These are phyloP conservation scores for Xerocomellus dryophilus DNA, from an alignment of 768 basidiomycete genomes.

Conservation along the genomic window DNA sequence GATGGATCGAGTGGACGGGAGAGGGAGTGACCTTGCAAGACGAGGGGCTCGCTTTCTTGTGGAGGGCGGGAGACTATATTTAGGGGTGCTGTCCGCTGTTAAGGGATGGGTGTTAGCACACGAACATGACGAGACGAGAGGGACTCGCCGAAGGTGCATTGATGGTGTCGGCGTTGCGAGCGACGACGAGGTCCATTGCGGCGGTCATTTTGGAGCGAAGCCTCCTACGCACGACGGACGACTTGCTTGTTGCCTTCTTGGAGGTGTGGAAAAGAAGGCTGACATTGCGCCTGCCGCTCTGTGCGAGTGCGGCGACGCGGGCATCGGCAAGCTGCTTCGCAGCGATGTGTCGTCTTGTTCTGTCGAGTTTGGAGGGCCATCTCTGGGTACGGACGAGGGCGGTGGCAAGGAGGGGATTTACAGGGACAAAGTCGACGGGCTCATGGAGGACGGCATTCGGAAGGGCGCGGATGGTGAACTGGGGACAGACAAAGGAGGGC, in stretches of 20 bases:
- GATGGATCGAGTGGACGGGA: not conserved
- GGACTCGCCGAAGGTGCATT: not conserved
- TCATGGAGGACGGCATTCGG: slow-evolving; percentile 20
- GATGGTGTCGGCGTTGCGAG: slow-evolving; percentile 11
- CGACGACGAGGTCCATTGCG: slow-evolving; percentile 20
- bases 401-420: slow-evolving; percentile 21
- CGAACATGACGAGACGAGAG: not conserved
- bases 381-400: slow-evolving; percentile 2
- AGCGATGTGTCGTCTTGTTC: not conserved
- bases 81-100: not conserved
- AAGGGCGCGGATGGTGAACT: slow-evolving; percentile 23
- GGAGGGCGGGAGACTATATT: not conserved
- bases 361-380: not conserved
- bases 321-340: too few relatives aligned
- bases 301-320: slow-evolving; percentile 3
- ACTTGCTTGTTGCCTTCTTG: slow-evolving; percentile 28
- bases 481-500: slow-evolving; percentile 18
- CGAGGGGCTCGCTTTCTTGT: not conserved
- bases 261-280: slow-evolving; percentile 19
- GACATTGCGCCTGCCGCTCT: slow-evolving; percentile 10
- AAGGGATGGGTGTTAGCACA: not conserved
- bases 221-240: slow-evolving; percentile 18
- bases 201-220: slow-evolving; percentile 23
- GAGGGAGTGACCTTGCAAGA: slow-evolving; percentile 19
- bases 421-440: slow-evolving; percentile 14